Evolutionary conservation across 2,329 filamentous ascomycete genomes (phyloP), one percentile per base, ranked within the genome.

Genomic region (Diaporthe nobilis): DNA sequence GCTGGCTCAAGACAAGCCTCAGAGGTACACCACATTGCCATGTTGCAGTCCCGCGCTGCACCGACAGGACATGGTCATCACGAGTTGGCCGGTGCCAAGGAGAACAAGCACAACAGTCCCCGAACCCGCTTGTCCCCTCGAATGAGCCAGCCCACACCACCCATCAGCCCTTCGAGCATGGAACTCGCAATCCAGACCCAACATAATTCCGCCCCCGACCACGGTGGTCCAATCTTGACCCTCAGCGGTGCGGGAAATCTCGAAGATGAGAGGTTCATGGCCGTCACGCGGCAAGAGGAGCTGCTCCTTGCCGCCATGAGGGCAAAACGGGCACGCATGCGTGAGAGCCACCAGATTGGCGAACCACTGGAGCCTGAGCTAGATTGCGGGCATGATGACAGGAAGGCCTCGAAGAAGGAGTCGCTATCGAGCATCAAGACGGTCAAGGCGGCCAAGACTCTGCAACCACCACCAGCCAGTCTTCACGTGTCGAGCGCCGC

Each of bases 261-360:
- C 34, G 79, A 81, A 61, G 84, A 83, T 57, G 84, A 83, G 20
- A 86, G 89, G 1, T 84, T 91, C 73, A 91, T 91, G 87, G 88
- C 89, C 1, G 89, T 92, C 25, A 91, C 89, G 0, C 86, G 85
- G 5, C 89, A 91, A 77, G 90, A 92, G 76, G 88, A 91, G 81
- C 87, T 90, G 85, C 84, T 92, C 0, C 83, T 92, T 5, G 87
- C 90, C 2, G 90, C 90, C 3, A 84, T 92, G 57, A 86, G 90
- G 12, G 86, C 88, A 78, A 90, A 90, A 83, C 85, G 89, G n/a
- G 87, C 89, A 4, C 84, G 84, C n/a, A 90, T 90, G 87, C 87
- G 88, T 2, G 86, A 89, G 77, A 86, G 85, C 4, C 47, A 55
- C 25, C 71, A 73, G 60, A n/a, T 22, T 28, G 65, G 42, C 20